These are phyloP conservation scores for Cryoendolithus antarcticus DNA, from an alignment of 2,329 filamentous ascomycete genomes.

Conservation along the genomic window DNA sequence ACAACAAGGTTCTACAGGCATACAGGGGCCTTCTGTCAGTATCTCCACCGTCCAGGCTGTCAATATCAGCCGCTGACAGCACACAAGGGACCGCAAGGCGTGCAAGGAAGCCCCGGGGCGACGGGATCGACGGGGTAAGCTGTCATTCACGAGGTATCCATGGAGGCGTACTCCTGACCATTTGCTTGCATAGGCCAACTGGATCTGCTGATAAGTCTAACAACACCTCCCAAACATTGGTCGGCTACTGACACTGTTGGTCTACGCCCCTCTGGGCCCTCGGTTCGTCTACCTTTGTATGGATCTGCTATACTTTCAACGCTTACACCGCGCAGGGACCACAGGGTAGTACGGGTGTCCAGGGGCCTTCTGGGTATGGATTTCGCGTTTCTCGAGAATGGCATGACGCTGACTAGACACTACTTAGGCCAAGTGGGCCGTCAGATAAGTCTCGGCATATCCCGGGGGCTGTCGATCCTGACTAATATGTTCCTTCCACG, in stretches of 20 bases:
- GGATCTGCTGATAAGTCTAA: background rate
- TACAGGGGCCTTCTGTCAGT: background rate
- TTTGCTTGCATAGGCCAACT: background rate
- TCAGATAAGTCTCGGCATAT: slow-evolving; percentile 12
- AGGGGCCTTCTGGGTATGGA: no score
- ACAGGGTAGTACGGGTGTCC: no score
- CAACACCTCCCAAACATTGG: slow-evolving; percentile 1
- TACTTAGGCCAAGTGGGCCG: no score
- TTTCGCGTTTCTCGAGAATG: no score
- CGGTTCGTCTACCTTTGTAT: no score
- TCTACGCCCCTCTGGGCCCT: no score
- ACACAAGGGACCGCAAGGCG: background rate
- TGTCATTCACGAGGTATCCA: no score
- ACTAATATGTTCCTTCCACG: no score
- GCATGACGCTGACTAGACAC: no score
- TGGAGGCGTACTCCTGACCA: background rate
- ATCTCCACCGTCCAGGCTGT: background rate
- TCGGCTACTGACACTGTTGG: no score
- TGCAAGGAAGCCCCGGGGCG: background rate
- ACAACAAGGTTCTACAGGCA: background rate
- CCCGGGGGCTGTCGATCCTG: slow-evolving; percentile 14
- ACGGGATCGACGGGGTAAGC: background rate
- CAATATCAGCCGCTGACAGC: background rate
- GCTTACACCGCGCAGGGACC: no score
- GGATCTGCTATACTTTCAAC: no score